Evolutionary conservation across 139 green algal species (phyloP), one percentile per base, ranked within the genome.

Genomic region (Haematococcus sp.): DNA sequence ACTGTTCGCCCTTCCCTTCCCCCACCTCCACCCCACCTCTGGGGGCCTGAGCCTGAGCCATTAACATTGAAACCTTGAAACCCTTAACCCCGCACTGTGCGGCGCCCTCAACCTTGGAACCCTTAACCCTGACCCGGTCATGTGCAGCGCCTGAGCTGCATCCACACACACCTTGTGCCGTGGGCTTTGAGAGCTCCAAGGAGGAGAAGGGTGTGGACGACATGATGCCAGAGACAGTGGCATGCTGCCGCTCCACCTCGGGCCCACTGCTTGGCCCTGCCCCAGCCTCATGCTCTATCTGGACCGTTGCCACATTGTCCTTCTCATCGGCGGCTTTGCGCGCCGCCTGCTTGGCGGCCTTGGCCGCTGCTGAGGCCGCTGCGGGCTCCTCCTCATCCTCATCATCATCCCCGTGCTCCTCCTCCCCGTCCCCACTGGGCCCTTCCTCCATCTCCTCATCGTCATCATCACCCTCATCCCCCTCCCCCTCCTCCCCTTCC

Each of bases 151-250:
- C n/a, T n/a, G n/a, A n/a, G n/a, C n/a, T n/a, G n/a, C n/a, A n/a
- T n/a, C n/a, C n/a, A 43, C 2, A 49, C 40, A 11, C 61, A 82
- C 82, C 79, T 89, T 84, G 3, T 59, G 58, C 40, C 1, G 88
- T 93, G 51, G 82, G 81, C 25, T 84, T 74, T 4, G 78, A 88
- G 19, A 98, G 74, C 28, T 93, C 83, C 60, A 98, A 66, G 22
- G 74, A 78, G 32, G 61, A 66, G 68, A 98, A 98, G 1, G 84
- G 83, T 1, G 80, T 63, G 25, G 56, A 56, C 54, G 79, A 89
- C 91, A 95, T 95, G 81, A 94, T 94, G 59, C 91, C 91, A 5
- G 55, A 46, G 30, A 93, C 88, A 17, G 34, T 72, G 20, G 81
- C 80, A 5, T 72, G 40, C 59, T 84, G 83, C 23, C 77, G 71